A percentile compares a stretch with the other conserved stretches of the same genome.
Conservation (phyloP, 306 rosid species). For the Adenanthera pavonina region DNA sequence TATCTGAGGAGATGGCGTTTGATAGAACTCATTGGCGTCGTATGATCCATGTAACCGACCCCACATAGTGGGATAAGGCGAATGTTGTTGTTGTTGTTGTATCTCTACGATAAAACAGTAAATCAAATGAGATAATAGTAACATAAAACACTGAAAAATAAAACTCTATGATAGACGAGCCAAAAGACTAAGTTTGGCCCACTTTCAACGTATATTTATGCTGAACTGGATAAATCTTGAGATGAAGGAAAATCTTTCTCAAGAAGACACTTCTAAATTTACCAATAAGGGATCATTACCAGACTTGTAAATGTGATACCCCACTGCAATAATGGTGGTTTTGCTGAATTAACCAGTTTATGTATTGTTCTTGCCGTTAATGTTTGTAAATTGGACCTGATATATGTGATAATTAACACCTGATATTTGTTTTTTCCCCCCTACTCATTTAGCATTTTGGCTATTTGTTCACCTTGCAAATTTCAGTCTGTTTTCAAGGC, state of each 20-base stretch:
- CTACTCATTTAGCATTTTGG: not conserved
- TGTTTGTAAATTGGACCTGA: not conserved
- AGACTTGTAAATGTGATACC: not conserved
- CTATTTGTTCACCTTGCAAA: not conserved
- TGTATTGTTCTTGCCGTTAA: not conserved
- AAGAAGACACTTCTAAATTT: not conserved
- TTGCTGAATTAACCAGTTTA: no score
- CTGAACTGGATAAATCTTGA: not conserved
- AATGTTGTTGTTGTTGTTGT: no score
- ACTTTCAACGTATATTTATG: not conserved
- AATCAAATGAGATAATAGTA: no score
- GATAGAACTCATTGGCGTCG: no score
- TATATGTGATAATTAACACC: not conserved
- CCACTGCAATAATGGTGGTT: not conserved
- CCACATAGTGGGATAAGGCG: no score
- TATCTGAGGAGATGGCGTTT: no score
- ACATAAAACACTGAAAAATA: no score
- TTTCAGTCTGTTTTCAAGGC: not conserved
- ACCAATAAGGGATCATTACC: not conserved
- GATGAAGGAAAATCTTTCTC: not conserved
- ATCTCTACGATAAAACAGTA: no score
- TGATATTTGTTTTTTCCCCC: no score
- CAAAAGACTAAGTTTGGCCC: no score
- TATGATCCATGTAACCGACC: no score
- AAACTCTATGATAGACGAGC: no score